phyloP scores from a whole-genome alignment of 148 eudicot genomes.

The Nepenthes gracilis region DNA sequence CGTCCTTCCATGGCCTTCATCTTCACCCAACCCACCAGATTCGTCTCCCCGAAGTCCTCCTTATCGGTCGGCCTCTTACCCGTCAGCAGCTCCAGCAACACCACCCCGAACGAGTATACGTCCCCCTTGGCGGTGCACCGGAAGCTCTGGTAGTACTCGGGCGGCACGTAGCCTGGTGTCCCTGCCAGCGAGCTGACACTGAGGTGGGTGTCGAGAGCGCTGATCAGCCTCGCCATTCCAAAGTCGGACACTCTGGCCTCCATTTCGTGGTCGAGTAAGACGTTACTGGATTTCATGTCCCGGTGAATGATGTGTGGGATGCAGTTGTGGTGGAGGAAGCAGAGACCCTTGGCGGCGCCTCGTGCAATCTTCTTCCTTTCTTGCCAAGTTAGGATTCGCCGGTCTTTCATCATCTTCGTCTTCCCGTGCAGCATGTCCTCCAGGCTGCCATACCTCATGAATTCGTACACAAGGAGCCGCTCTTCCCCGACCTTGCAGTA shows the following conservation, averaged over 20 bases:
- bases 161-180: slow-evolving; percentile 59
- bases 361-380: slow-evolving; percentile 41
- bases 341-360: slow-evolving; percentile 56
- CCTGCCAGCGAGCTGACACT: slow-evolving; percentile 67
- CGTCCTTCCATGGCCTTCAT: too few species aligned
- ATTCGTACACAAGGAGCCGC: slow-evolving; percentile 46
- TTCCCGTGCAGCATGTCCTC: slow-evolving; percentile 3
- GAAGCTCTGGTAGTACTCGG: slow-evolving; percentile 52
- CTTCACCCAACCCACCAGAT: neutral
- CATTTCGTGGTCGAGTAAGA: slow-evolving; percentile 32
- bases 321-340: slow-evolving; percentile 63
- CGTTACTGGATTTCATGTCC: slow-evolving; percentile 54
- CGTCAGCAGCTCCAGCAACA: slow-evolving; percentile 50
- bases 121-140: slow-evolving; percentile 60
- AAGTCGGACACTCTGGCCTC: slow-evolving; percentile 63
- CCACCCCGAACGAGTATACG: slow-evolving; percentile 55
- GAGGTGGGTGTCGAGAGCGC: slow-evolving; percentile 54
- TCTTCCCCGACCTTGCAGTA: slow-evolving; percentile 57
- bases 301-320: slow-evolving; percentile 60
- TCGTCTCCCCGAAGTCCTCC: neutral
- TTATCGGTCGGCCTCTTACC: slow-evolving; percentile 35
- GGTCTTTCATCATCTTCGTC: slow-evolving; percentile 11
- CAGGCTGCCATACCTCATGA: slow-evolving; percentile 55
- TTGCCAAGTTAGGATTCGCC: slow-evolving; percentile 36
- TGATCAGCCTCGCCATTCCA: slow-evolving; percentile 63